phyloP scores from a whole-genome alignment of 2,329 filamentous ascomycete genomes.

The Neocatenulostroma microsporum region DNA sequence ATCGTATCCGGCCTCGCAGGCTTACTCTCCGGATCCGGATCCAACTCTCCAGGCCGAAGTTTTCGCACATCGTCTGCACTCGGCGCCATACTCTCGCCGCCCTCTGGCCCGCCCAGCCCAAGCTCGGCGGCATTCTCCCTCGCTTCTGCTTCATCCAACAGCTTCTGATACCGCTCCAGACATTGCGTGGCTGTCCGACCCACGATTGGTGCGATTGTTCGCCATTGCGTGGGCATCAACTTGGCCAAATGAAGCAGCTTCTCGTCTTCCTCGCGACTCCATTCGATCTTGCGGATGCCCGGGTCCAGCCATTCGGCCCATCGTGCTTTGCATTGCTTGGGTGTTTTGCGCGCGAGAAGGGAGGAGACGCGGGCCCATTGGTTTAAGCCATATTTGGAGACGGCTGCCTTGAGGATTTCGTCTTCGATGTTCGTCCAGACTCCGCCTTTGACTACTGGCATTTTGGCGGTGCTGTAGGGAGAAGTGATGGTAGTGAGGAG shows the following conservation, averaged over 20 bases:
- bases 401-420: slow-evolving; percentile 92
- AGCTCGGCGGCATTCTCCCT: slow-evolving; percentile 72
- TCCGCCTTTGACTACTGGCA: slow-evolving; percentile 60
- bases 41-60: slow-evolving; percentile 77
- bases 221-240: slow-evolving; percentile 98
- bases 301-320: slow-evolving; percentile 99
- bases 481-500: too few relatives aligned
- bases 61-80: slow-evolving; percentile 86
- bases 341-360: slow-evolving; percentile 89
- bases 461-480: slow-evolving; percentile 30
- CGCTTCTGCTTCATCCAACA: slow-evolving; percentile 91
- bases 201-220: slow-evolving; percentile 94
- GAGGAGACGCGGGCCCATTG: slow-evolving; percentile 99
- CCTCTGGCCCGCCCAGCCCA: slow-evolving; percentile 74
- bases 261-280: slow-evolving; percentile 98
- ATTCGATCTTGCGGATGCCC: slow-evolving; percentile 96
- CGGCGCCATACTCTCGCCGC: slow-evolving; percentile 78
- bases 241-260: slow-evolving; percentile 94
- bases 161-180: slow-evolving; percentile 90
- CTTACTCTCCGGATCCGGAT: slow-evolving; percentile 95
- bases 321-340: slow-evolving; percentile 97
- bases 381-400: slow-evolving; percentile 90
- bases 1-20: slow-evolving; percentile 93
- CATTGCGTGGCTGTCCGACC: slow-evolving; percentile 95
- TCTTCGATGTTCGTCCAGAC: slow-evolving; percentile 71